Conservation (phyloP, 768 basidiomycete genomes). For the Lactifluus echinatus region DNA sequence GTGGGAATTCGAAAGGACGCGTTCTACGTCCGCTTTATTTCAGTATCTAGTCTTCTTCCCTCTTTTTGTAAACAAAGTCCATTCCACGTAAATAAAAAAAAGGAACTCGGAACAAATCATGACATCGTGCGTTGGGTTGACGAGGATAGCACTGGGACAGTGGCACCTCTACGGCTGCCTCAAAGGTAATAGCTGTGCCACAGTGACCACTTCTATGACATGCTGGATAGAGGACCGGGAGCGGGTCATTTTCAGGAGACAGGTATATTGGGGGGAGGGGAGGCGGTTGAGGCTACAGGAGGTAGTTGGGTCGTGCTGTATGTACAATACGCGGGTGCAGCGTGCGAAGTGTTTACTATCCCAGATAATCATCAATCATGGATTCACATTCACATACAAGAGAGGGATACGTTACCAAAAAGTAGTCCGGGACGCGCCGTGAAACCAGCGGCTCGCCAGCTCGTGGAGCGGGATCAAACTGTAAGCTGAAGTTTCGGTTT, state of each 20-base stretch:
- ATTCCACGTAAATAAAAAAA: slow-evolving; percentile 14
- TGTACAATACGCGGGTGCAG: slow-evolving; percentile 20
- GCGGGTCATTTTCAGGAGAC: slow-evolving; percentile 4
- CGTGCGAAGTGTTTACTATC: slow-evolving; percentile 14
- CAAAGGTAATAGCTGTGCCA: background rate
- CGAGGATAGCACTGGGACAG: background rate
- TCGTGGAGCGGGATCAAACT: slow-evolving; percentile 98
- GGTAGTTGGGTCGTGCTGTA: slow-evolving; percentile 19
- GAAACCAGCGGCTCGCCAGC: slow-evolving; percentile 98
- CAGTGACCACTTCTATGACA: background rate
- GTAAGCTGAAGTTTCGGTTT: slow-evolving; percentile 55
- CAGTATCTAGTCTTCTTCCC: slow-evolving; percentile 17
- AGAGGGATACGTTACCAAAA: slow-evolving; percentile 52
- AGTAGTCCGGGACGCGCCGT: slow-evolving; percentile 89
- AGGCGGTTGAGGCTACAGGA: slow-evolving; percentile 18
- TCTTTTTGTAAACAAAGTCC: slow-evolving; percentile 15
- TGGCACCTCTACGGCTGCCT: background rate
- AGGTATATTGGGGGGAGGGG: slow-evolving; percentile 20
- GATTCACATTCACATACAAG: background rate
- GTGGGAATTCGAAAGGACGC: slow-evolving; percentile 5
- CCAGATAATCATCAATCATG: background rate
- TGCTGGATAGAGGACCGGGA: background rate
- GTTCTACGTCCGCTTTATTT: slow-evolving; percentile 18
- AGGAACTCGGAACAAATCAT: slow-evolving; percentile 9
- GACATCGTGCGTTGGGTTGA: slow-evolving; percentile 5